Evolutionary conservation across 345 rosid species (phyloP).

Genomic region (Gossypium ekmanianum): DNA sequence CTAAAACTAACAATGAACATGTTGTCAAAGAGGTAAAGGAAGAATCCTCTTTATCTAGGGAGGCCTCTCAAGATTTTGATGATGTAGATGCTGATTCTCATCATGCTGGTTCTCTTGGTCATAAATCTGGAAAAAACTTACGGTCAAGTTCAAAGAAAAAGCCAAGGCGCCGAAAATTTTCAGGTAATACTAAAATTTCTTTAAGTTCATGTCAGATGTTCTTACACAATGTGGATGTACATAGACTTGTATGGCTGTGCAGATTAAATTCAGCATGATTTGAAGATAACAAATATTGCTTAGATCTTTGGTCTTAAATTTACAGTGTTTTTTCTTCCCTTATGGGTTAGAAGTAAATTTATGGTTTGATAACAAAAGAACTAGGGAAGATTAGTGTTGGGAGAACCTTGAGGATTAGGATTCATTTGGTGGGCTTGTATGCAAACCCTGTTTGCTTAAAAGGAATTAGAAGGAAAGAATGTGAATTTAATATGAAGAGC

Average conservation of each 20-base stretch:
- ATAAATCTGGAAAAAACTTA: constrained; percentile 43
- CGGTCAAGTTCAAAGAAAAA: constrained; percentile 50
- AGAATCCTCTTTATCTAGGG: constrained; percentile 29
- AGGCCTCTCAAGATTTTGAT: constrained; percentile 27
- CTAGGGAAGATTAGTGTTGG: neutral
- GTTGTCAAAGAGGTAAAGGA: constrained; percentile 36
- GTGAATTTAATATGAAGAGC: neutral
- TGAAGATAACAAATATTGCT: neutral
- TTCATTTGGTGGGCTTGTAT: neutral
- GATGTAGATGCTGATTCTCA: constrained; percentile 22
- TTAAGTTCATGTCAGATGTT: neutral
- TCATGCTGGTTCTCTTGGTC: constrained; percentile 19
- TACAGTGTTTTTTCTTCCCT: too few relatives aligned
- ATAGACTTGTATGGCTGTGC: neutral
- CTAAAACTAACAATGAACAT: constrained; percentile 32
- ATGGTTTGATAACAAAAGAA: neutral
- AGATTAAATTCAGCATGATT: neutral
- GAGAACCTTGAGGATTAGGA: constrained; percentile 4
- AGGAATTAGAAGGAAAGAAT: neutral
- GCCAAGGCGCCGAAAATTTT: constrained; percentile 59
- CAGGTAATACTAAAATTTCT: constrained; percentile 27
- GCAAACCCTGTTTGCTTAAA: neutral
- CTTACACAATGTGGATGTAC: neutral
- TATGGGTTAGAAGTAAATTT: neutral
- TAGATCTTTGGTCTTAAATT: constrained; percentile 10